Conservation (phyloP, 2,329 filamentous ascomycete genomes). For the Samsoniella hepiali region DNA sequence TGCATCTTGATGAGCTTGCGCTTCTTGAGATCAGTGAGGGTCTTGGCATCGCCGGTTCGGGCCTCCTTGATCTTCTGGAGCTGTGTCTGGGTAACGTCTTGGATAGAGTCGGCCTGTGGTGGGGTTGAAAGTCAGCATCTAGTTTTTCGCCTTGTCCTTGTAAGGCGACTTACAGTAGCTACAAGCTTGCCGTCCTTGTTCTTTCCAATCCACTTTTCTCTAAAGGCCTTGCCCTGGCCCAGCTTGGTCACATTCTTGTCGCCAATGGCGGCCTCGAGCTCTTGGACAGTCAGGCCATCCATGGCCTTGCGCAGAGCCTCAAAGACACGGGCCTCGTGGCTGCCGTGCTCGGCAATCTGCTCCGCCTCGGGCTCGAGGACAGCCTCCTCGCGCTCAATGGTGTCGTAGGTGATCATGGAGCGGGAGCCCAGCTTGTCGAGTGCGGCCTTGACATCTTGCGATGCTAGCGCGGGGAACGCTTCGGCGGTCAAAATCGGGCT, state of each 20-base stretch:
- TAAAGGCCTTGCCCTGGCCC: slow-evolving; percentile 94
- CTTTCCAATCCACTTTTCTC: slow-evolving; percentile 67
- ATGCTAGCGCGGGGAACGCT: slow-evolving; percentile 64
- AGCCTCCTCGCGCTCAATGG: slow-evolving; percentile 74
- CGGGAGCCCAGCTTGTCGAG: slow-evolving; percentile 82
- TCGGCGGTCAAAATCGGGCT: slow-evolving; percentile 66
- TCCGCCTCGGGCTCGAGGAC: slow-evolving; percentile 72
- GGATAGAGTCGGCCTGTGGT: slow-evolving; percentile 63
- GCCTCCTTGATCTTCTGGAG: slow-evolving; percentile 70
- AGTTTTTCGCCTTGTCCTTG: not conserved
- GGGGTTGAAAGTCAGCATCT: not conserved
- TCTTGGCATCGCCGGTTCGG: slow-evolving; percentile 70
- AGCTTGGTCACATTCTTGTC: slow-evolving; percentile 73
- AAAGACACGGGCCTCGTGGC: slow-evolving; percentile 80
- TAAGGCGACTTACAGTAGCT: slow-evolving; percentile 43
- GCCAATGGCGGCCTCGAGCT: slow-evolving; percentile 66
- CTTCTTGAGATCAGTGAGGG: slow-evolving; percentile 80
- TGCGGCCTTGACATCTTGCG: slow-evolving; percentile 74
- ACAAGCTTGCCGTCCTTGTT: slow-evolving; percentile 55
- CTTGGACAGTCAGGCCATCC: slow-evolving; percentile 77
- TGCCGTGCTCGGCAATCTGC: slow-evolving; percentile 69
- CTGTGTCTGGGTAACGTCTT: slow-evolving; percentile 74
- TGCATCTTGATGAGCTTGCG: slow-evolving; percentile 81
- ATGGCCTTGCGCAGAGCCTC: slow-evolving; percentile 67
- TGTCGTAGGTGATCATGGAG: slow-evolving; percentile 83